Evolutionary conservation across 164 flowering plant genomes (phyloP).

Genomic region (Macadamia integrifolia): DNA sequence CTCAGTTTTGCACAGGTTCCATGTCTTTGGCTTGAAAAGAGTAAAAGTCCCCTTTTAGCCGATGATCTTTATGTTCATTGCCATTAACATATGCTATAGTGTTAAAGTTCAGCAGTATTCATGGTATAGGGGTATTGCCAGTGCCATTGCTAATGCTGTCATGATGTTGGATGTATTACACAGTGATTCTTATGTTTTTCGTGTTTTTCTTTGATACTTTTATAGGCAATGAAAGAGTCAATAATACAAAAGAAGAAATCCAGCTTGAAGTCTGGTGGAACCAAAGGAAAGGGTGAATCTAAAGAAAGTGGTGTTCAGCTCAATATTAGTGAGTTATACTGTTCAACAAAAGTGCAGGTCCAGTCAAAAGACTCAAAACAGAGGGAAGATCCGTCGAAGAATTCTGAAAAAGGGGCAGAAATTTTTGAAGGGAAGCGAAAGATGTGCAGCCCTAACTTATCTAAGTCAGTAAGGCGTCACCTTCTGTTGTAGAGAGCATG

Average conservation of each 20-base stretch:
- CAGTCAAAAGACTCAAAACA: conserved; percentile 34
- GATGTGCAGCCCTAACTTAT: conserved; percentile 22
- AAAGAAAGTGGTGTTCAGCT: conserved; percentile 43
- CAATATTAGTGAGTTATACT: conserved; percentile 67
- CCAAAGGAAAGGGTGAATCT: conserved; percentile 21
- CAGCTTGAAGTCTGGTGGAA: conserved; percentile 10
- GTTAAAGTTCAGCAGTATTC: no score
- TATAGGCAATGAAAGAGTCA: conserved; percentile 49
- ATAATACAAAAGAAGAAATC: conserved; percentile 39
- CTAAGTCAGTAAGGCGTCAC: conserved; percentile 68
- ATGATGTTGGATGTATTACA: background rate
- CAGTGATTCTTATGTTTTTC: background rate
- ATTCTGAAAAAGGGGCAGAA: conserved; percentile 3
- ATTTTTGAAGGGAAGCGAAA: conserved; percentile 27
- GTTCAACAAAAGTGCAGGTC: conserved; percentile 37
- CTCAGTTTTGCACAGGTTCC: no score
- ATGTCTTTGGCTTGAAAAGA: no score
- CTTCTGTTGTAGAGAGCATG: conserved; percentile 46
- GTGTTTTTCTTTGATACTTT: background rate
- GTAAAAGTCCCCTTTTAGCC: no score
- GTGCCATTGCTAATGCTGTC: no score
- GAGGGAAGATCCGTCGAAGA: conserved; percentile 23
- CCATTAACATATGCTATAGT: no score
- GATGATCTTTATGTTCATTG: no score
- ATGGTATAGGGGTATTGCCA: no score